phyloP scores from a whole-genome alignment of 306 rosid species.

The barrel medic (Medicago truncatula) region MtrunA17r5.0-ANR NC_053042.1:56374001-56374500 shows the following conservation, averaged over 20 bases:
- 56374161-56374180: background rate
- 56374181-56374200: background rate
- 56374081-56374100: too few relatives aligned
- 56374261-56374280: background rate
- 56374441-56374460: background rate
- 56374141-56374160: background rate
- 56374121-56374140: too few relatives aligned
- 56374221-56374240: background rate
- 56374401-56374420: constrained; percentile 5
- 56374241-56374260: too few relatives aligned
- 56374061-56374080: too few relatives aligned
- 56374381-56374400: constrained; percentile 10
- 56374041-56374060: too few relatives aligned
- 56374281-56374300: background rate
- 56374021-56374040: too few relatives aligned
- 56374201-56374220: background rate
- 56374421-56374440: background rate
- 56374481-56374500: background rate
- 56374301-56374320: too few relatives aligned
- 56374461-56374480: background rate
- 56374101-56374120: too few relatives aligned
- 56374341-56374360: constrained; percentile 8
- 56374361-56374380: background rate
- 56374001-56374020: too few relatives aligned
- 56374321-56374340: background rate